phyloP scores from a whole-genome alignment of 495 filamentous ascomycete species.

The Aspergillus conjunctus region DNA sequence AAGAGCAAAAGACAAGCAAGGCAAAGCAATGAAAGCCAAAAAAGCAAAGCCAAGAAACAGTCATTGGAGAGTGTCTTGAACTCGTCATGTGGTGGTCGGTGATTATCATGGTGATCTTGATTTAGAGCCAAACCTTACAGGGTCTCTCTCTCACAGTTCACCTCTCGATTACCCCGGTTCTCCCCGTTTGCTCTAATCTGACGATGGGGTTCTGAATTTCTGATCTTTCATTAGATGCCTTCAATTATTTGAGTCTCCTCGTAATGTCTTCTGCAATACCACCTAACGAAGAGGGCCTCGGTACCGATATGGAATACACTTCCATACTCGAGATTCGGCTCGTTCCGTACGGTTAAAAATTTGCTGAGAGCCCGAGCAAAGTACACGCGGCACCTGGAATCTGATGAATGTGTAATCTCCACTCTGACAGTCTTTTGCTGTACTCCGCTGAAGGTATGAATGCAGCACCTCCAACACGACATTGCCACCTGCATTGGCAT shows the following conservation, averaged over 20 bases:
- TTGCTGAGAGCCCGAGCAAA: conserved; percentile 10
- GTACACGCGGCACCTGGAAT: conserved; percentile 26
- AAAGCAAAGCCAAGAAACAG: not conserved
- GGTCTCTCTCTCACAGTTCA: not conserved
- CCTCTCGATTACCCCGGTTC: not conserved
- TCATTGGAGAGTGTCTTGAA: not conserved
- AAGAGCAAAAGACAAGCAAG: too few relatives aligned
- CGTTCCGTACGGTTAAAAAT: not conserved
- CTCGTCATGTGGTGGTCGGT: conserved; percentile 11
- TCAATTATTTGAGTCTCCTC: too few relatives aligned
- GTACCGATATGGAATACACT: not conserved
- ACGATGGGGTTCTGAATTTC: too few relatives aligned
- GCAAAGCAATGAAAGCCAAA: not conserved
- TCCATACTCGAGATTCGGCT: not conserved
- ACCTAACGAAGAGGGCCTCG: not conserved
- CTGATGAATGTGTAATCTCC: conserved; percentile 19
- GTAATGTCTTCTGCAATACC: too few relatives aligned
- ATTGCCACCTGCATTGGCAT: not conserved
- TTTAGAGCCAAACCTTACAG: not conserved
- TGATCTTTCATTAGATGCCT: too few relatives aligned
- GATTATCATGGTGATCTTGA: conserved; percentile 20
- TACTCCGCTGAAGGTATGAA: not conserved
- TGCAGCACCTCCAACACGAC: not conserved
- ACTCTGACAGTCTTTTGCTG: conserved; percentile 15
- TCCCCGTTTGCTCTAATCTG: not conserved